phyloP scores from a whole-genome alignment of 306 rosid species.

The Cucumis sativus region DNA sequence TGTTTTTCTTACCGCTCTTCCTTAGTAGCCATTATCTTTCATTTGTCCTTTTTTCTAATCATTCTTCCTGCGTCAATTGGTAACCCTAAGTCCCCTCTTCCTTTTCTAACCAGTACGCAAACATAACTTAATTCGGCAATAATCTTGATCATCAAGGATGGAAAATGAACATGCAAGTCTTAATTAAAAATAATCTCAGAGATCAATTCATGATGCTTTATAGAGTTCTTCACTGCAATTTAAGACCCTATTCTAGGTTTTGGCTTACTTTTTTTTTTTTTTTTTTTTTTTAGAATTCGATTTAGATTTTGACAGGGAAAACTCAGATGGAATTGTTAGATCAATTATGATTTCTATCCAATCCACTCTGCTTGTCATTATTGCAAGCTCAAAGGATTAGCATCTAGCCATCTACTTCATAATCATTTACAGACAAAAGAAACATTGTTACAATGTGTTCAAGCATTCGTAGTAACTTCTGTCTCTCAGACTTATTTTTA shows the following conservation, averaged over 20 bases:
- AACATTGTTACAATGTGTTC: not conserved
- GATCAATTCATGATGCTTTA: not conserved
- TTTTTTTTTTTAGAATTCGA: not conserved
- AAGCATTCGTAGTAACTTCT: not conserved
- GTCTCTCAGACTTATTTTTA: not conserved
- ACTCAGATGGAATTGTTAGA: not conserved
- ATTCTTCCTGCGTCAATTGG: no score
- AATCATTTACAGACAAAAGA: not conserved
- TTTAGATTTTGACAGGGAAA: not conserved
- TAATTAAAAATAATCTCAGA: not conserved
- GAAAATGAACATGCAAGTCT: not conserved
- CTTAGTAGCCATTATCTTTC: no score
- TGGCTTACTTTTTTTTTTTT: not conserved
- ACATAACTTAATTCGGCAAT: not conserved
- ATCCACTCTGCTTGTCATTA: not conserved
- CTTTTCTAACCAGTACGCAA: not conserved
- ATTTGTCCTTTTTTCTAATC: no score
- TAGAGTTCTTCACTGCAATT: not conserved
- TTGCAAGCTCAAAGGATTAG: constrained; percentile 1
- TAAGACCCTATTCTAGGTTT: not conserved
- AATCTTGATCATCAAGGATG: not conserved
- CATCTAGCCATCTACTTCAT: not conserved
- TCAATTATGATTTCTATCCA: not conserved
- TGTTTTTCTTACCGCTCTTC: no score
- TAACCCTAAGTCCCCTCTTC: no score